Percentiles rank a stretch among this genome's conserved stretches.
phyloP scores from a whole-genome alignment of 169 alveolate species.

The Eimeria sp. region DNA sequence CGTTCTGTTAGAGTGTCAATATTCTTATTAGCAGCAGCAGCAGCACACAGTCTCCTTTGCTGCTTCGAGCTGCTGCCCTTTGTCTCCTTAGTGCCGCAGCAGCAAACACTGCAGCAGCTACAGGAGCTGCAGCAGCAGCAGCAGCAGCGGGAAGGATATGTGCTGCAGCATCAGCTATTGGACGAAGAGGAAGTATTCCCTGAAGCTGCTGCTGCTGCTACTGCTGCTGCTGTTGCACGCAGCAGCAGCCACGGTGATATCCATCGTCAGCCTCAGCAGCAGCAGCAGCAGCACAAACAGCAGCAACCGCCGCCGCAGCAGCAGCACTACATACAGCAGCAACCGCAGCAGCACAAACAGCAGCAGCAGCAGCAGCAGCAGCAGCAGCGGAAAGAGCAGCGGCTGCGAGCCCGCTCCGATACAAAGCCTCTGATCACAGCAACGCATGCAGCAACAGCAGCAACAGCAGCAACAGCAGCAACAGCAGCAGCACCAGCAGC shows the following conservation, averaged over 20 bases:
- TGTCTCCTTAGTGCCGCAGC: neutral
- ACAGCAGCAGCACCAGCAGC: neutral
- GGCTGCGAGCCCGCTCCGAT: neutral
- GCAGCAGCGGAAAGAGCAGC: conserved; percentile 10
- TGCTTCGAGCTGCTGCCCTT: conserved; percentile 57
- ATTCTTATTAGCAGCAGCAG: neutral
- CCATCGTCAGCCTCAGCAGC: neutral
- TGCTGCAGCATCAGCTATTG: conserved; percentile 6
- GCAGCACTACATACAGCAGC: neutral
- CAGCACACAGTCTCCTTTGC: conserved; percentile 32
- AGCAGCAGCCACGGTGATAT: neutral
- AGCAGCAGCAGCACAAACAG: neutral
- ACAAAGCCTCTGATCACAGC: neutral
- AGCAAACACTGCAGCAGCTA: conserved; percentile 12
- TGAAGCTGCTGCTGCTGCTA: neutral
- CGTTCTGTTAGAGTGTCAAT: neutral
- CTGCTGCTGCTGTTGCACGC: conserved; percentile 21
- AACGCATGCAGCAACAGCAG: neutral
- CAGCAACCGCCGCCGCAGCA: neutral
- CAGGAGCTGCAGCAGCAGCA: conserved; percentile 12
- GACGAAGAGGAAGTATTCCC: neutral
- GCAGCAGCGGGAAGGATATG: neutral
- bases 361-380: conserved; percentile 6
- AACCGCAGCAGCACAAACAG: neutral
- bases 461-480: conserved; percentile 23